A percentile compares a stretch with the other conserved stretches of the same genome.
phyloP scores from a whole-genome alignment of 176 grass and related monocot species.

The Panicum miliaceum region DNA sequence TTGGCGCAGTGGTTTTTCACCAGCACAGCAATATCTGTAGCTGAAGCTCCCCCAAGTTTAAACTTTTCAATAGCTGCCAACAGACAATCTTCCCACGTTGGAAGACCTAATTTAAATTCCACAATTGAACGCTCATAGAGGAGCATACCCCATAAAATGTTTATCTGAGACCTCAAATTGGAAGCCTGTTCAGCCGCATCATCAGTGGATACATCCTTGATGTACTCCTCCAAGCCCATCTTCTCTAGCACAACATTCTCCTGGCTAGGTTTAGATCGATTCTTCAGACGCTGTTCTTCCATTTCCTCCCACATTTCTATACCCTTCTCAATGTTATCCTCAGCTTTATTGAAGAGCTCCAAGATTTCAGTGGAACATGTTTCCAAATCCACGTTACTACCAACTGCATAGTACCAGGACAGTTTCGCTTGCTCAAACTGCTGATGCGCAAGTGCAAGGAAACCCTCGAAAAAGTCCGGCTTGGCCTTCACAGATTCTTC shows the following conservation, averaged over 20 bases:
- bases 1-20: constrained; percentile 73
- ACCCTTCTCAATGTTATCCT: constrained; percentile 77
- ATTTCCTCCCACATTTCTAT: constrained; percentile 71
- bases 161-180: constrained; percentile 72
- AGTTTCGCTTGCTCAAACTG: constrained; percentile 88
- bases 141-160: constrained; percentile 80
- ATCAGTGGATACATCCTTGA: constrained; percentile 69
- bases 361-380: constrained; percentile 50
- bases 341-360: constrained; percentile 72
- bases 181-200: constrained; percentile 61
- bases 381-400: constrained; percentile 47
- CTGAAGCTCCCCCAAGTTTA: constrained; percentile 73
- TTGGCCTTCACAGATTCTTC: constrained; percentile 68
- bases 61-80: constrained; percentile 78
- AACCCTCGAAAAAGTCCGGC: constrained; percentile 76
- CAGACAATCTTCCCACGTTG: constrained; percentile 76
- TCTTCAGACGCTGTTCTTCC: constrained; percentile 66
- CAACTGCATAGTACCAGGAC: constrained; percentile 74
- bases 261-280: constrained; percentile 58
- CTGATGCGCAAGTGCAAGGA: constrained; percentile 71
- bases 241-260: constrained; percentile 63
- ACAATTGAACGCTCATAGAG: constrained; percentile 79
- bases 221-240: constrained; percentile 67
- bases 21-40: constrained; percentile 64
- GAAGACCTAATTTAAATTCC: constrained; percentile 82